Evolutionary conservation across 495 filamentous ascomycete genomes (phyloP).

Genomic region (Hyaloscypha variabilis): DNA sequence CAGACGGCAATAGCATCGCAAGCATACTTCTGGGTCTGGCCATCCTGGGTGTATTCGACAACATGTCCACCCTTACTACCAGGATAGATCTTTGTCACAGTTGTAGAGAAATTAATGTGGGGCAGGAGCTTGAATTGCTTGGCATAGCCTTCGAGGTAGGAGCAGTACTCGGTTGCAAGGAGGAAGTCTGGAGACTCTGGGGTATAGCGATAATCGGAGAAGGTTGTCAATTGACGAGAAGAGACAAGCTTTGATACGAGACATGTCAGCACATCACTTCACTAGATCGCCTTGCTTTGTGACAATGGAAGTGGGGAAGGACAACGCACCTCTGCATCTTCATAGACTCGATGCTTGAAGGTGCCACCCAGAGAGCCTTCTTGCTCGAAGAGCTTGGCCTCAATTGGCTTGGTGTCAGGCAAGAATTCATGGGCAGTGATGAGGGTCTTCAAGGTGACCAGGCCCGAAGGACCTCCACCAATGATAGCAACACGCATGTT

Average conservation of each 20-base stretch:
- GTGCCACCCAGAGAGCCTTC: conserved; percentile 25
- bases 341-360: conserved; percentile 26
- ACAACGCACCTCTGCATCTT: conserved; percentile 27
- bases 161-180: conserved; percentile 34
- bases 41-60: conserved; percentile 29
- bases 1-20: conserved; percentile 48
- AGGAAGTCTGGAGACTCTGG: conserved; percentile 40
- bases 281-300: neutral
- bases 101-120: conserved; percentile 39
- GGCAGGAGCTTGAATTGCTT: conserved; percentile 42
- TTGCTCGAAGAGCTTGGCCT: conserved; percentile 36
- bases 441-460: conserved; percentile 49
- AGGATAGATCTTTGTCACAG: conserved; percentile 32
- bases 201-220: conserved; percentile 41
- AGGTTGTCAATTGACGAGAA: conserved; percentile 43
- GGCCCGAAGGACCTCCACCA: conserved; percentile 47
- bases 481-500: conserved; percentile 28
- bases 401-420: conserved; percentile 30
- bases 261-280: neutral
- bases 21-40: conserved; percentile 30
- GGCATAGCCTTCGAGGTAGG: conserved; percentile 44
- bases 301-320: neutral
- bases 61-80: conserved; percentile 30
- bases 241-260: conserved; percentile 39
- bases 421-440: conserved; percentile 34